Evolutionary conservation across 169 alveolate genomes (phyloP).

Genomic region (Plasmodium falciparum): DNA sequence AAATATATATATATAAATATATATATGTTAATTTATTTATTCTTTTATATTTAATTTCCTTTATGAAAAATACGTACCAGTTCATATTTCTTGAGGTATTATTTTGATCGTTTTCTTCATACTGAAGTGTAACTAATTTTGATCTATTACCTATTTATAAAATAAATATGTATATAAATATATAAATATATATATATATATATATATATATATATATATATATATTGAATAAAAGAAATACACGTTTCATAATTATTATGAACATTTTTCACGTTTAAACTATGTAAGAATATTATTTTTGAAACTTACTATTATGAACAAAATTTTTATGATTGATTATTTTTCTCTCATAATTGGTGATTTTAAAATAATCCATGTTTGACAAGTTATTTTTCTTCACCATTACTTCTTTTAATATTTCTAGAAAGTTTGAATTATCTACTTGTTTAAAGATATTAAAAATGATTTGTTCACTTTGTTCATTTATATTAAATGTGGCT

Average conservation of each 20-base stretch:
- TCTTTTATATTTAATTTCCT: background rate
- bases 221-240: too few species aligned
- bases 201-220: background rate
- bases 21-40: background rate
- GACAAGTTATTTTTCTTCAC: slow-evolving; percentile 1
- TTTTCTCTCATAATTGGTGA: slow-evolving; percentile 12
- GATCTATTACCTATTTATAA: slow-evolving; percentile 13
- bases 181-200: background rate
- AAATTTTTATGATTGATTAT: slow-evolving; percentile 10
- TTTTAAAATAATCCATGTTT: slow-evolving; percentile 6
- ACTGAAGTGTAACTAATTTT: slow-evolving; percentile 2
- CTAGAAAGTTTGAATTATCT: background rate
- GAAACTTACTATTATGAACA: slow-evolving; percentile 13
- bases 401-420: slow-evolving; percentile 10
- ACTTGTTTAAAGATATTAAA: slow-evolving; percentile 16
- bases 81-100: background rate
- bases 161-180: background rate
- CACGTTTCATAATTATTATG: too few species aligned
- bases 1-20: background rate
- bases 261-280: too few species aligned
- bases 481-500: slow-evolving; percentile 9
- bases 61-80: background rate
- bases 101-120: background rate
- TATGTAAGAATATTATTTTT: too few species aligned
- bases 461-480: slow-evolving; percentile 15